A percentile compares a stretch with the other conserved stretches of the same genome.
These are phyloP conservation scores for Betula pendula DNA, from an alignment of 306 rosid species.

Conservation along the genomic window DNA sequence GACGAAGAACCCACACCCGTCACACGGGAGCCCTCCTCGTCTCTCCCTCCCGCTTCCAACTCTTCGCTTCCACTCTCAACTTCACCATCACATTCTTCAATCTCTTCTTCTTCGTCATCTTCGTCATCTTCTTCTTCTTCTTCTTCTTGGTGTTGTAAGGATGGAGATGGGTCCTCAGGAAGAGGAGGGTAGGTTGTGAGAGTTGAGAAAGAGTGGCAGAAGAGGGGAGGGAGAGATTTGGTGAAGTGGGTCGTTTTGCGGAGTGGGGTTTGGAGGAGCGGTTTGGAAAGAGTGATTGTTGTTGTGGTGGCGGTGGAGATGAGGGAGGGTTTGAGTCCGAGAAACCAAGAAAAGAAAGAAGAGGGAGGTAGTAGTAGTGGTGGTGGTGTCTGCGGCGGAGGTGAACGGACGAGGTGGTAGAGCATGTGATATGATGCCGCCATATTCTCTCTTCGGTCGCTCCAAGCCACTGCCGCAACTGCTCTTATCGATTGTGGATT, in stretches of 20 bases:
- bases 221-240: conserved; percentile 5
- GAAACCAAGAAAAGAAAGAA: conserved; percentile 30
- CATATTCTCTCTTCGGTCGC: not conserved
- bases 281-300: not conserved
- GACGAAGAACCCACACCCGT: conserved; percentile 30
- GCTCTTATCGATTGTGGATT: no score
- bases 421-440: conserved; percentile 36
- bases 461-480: no score
- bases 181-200: conserved; percentile 19
- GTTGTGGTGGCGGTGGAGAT: conserved; percentile 23
- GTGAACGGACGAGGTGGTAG: conserved; percentile 45
- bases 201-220: conserved; percentile 32
- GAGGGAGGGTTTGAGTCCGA: conserved; percentile 48
- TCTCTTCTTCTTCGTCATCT: conserved; percentile 13
- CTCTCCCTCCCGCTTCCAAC: conserved; percentile 22
- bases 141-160: not conserved
- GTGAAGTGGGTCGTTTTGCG: conserved; percentile 20
- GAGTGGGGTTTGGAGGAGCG: conserved; percentile 9
- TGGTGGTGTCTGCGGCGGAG: conserved; percentile 16
- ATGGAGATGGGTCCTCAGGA: conserved; percentile 1
- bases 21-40: conserved; percentile 25
- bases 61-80: conserved; percentile 21
- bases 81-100: conserved; percentile 28
- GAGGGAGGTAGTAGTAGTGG: conserved; percentile 20
- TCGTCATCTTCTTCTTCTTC: conserved; percentile 20